Evolutionary conservation across 176 grass and related monocot species (phyloP).

Genomic region (Aegilops umbellulata): DNA sequence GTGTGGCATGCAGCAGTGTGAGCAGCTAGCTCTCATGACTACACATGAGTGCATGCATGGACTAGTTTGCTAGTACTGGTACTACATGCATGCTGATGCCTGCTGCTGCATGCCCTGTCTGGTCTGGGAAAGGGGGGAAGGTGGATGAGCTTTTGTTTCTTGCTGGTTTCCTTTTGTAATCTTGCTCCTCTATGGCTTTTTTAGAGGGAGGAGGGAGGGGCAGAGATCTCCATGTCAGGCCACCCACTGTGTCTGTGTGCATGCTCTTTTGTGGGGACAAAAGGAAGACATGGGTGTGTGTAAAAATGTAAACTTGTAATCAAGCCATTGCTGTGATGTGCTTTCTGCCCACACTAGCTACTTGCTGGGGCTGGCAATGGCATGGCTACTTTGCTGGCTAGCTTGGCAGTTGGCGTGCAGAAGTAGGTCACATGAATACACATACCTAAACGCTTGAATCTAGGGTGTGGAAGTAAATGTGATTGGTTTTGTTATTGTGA

Average conservation of each 20-base stretch:
- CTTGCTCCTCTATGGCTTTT: constrained; percentile 39
- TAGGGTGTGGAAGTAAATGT: not conserved
- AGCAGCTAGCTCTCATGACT: constrained; percentile 38
- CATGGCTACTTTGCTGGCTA: not conserved
- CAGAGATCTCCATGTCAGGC: constrained; percentile 54
- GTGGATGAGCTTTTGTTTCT: constrained; percentile 51
- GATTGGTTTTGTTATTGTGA: not conserved
- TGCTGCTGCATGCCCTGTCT: constrained; percentile 34
- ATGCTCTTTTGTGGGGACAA: constrained; percentile 49
- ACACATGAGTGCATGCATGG: constrained; percentile 35
- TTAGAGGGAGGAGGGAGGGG: constrained; percentile 10
- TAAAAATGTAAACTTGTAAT: constrained; percentile 35
- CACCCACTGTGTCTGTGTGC: constrained; percentile 30
- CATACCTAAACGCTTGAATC: not conserved
- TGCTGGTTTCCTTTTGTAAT: constrained; percentile 44
- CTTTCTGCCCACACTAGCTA: constrained; percentile 51
- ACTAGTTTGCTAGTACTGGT: constrained; percentile 18
- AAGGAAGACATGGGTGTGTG: constrained; percentile 14
- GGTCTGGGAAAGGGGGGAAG: constrained; percentile 33
- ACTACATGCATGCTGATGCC: constrained; percentile 31
- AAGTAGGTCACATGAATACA: constrained; percentile 29
- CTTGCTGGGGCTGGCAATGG: constrained; percentile 38
- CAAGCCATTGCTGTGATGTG: constrained; percentile 16
- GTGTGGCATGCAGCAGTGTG: constrained; percentile 31
- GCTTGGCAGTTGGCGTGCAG: not conserved